Conservation (phyloP, 2,329 filamentous ascomycete genomes). For the Biscogniauxia mediterranea region DNA sequence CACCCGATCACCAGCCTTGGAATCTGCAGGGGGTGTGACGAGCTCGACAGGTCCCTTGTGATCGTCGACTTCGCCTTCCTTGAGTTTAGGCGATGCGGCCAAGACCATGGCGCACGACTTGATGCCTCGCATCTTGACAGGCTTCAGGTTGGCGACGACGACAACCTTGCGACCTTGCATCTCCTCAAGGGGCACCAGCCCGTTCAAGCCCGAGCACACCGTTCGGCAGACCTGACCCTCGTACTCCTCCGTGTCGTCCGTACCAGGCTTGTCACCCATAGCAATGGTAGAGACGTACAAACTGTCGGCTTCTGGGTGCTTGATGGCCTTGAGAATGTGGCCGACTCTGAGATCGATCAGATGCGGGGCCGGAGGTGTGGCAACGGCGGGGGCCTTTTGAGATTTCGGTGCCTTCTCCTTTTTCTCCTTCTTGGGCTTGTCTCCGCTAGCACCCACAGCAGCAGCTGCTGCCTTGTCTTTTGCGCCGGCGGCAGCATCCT, state of each 20-base stretch:
- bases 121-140: slow-evolving; percentile 95
- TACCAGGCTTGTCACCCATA: slow-evolving; percentile 81
- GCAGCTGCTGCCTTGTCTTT: slow-evolving; percentile 54
- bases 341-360: slow-evolving; percentile 95
- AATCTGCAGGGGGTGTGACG: slow-evolving; percentile 74
- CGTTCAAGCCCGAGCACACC: slow-evolving; percentile 95
- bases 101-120: slow-evolving; percentile 81
- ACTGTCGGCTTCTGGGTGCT: slow-evolving; percentile 95
- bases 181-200: slow-evolving; percentile 85
- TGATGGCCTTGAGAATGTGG: slow-evolving; percentile 93
- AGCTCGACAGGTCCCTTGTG: slow-evolving; percentile 92
- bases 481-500: slow-evolving; percentile 48
- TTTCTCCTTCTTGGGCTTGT: slow-evolving; percentile 76
- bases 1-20: slow-evolving; percentile 81
- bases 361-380: slow-evolving; percentile 75
- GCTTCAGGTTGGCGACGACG: slow-evolving; percentile 96
- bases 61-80: slow-evolving; percentile 79
- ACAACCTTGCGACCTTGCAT: slow-evolving; percentile 97
- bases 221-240: slow-evolving; percentile 91
- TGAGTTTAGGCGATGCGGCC: slow-evolving; percentile 80
- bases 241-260: slow-evolving; percentile 86
- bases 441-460: slow-evolving; percentile 38
- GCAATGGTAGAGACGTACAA: slow-evolving; percentile 95
- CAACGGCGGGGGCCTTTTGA: slow-evolving; percentile 62
- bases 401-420: slow-evolving; percentile 83